These are phyloP conservation scores for Sherardia arvensis DNA, from an alignment of 257 asterid genomes.

Conservation along the genomic window DNA sequence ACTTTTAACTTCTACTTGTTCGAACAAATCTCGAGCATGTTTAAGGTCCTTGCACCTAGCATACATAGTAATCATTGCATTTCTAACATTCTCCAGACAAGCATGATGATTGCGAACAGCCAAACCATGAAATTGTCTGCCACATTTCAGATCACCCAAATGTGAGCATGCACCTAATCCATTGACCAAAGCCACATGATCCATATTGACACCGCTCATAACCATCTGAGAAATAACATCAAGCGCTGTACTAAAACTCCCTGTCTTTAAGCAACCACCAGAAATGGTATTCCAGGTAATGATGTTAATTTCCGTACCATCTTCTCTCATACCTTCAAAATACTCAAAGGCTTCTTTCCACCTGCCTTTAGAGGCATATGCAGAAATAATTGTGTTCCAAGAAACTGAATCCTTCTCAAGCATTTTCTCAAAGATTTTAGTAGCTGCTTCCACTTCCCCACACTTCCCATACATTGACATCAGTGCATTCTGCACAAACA, in stretches of 20 bases:
- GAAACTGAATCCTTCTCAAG: constrained; percentile 60
- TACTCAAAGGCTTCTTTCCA: constrained; percentile 67
- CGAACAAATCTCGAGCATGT: constrained; percentile 50
- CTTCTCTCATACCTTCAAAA: constrained; percentile 51
- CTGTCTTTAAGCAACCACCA: constrained; percentile 57
- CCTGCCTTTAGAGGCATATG: constrained; percentile 57
- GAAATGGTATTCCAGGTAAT: constrained; percentile 73
- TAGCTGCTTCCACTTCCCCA: constrained; percentile 60
- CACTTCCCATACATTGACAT: constrained; percentile 80
- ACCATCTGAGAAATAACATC: constrained; percentile 55
- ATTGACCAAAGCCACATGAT: constrained; percentile 60
- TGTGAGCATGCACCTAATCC: constrained; percentile 81
- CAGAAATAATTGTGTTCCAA: constrained; percentile 74
- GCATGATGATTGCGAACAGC: constrained; percentile 46
- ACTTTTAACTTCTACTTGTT: constrained; percentile 32
- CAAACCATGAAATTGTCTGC: constrained; percentile 70
- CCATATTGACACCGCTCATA: constrained; percentile 29
- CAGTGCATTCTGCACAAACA: constrained; percentile 83
- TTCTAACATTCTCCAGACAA: constrained; percentile 42
- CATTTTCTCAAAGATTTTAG: constrained; percentile 50
- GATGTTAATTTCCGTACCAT: constrained; percentile 27
- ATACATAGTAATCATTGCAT: constrained; percentile 64
- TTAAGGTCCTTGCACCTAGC: constrained; percentile 61
- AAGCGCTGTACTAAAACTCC: constrained; percentile 49
- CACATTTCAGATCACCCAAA: constrained; percentile 36